Conservation (phyloP, 768 basidiomycete species). For the Suillus hirtellus region DNA sequence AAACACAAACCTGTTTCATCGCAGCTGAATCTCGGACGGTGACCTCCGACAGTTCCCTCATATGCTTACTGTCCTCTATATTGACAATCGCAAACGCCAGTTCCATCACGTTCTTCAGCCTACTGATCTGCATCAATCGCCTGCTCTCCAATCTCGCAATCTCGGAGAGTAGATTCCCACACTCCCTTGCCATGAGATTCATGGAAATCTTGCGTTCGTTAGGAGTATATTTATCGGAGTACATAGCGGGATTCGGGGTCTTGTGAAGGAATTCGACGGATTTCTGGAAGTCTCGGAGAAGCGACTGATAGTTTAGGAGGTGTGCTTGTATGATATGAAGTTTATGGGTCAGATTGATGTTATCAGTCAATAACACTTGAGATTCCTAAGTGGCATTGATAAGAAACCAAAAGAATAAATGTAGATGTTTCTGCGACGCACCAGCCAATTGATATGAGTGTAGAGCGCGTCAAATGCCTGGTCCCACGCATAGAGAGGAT, state of each 20-base stretch:
- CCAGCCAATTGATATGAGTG: constrained; percentile 49
- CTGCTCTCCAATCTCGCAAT: constrained; percentile 44
- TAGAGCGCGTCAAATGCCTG: constrained; percentile 56
- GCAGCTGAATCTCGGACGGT: constrained; percentile 15
- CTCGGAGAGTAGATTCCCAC: constrained; percentile 39
- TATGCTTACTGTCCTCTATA: constrained; percentile 43
- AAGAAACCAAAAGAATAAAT: not conserved
- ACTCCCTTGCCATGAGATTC: constrained; percentile 13
- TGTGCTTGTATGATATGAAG: constrained; percentile 60
- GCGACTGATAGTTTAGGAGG: constrained; percentile 53
- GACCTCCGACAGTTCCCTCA: constrained; percentile 11
- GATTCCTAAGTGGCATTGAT: constrained; percentile 41
- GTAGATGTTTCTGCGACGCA: constrained; percentile 25
- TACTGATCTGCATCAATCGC: constrained; percentile 31
- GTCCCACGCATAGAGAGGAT: constrained; percentile 63
- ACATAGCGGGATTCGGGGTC: constrained; percentile 51
- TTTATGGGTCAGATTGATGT: constrained; percentile 47
- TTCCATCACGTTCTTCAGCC: constrained; percentile 27
- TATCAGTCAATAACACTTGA: constrained; percentile 36
- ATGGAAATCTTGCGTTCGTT: not conserved
- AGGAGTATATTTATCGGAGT: constrained; percentile 22
- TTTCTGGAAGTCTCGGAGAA: constrained; percentile 56
- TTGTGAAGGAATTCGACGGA: constrained; percentile 48
- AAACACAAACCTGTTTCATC: constrained; percentile 24
- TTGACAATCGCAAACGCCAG: constrained; percentile 54